Conservation (phyloP, 2,329 filamentous ascomycete species). For the Xylariaceae sp. region DNA sequence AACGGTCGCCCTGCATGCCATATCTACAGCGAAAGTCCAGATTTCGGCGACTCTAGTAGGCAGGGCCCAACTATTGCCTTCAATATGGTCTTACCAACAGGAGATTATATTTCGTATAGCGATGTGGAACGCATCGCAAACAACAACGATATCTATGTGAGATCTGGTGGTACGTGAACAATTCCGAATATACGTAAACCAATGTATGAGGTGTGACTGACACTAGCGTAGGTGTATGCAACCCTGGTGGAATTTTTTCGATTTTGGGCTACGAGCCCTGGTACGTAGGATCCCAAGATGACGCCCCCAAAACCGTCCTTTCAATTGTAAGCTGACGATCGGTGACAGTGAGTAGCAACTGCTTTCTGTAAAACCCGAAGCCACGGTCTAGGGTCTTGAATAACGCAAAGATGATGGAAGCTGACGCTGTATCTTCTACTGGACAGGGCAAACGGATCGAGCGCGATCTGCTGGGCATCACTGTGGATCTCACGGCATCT, state of each 20-base stretch:
- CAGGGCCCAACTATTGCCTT: conserved; percentile 63
- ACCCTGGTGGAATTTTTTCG: conserved; percentile 44
- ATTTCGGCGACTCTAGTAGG: conserved; percentile 47
- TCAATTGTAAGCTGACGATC: too few species aligned
- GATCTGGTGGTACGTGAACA: conserved; percentile 48
- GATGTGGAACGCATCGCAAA: conserved; percentile 58
- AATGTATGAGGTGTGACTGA: conserved; percentile 5
- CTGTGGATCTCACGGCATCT: conserved; percentile 50
- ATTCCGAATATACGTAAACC: background rate
- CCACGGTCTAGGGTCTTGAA: too few species aligned
- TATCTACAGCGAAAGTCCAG: conserved; percentile 51
- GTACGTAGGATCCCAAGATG: too few species aligned
- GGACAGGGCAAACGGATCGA: conserved; percentile 47
- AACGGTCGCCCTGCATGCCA: conserved; percentile 50
- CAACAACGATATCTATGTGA: conserved; percentile 52
- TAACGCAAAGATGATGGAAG: too few species aligned
- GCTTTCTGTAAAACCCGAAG: too few species aligned
- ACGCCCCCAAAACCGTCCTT: too few species aligned
- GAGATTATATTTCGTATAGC: conserved; percentile 51
- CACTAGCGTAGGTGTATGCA: conserved; percentile 40
- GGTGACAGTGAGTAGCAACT: too few species aligned
- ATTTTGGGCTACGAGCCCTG: conserved; percentile 47
- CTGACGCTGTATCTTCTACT: too few species aligned
- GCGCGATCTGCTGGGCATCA: conserved; percentile 55
- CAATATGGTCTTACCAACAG: conserved; percentile 53